phyloP scores from a whole-genome alignment of 352 stramenopile species.

The Saprolegnia parasitica region DNA sequence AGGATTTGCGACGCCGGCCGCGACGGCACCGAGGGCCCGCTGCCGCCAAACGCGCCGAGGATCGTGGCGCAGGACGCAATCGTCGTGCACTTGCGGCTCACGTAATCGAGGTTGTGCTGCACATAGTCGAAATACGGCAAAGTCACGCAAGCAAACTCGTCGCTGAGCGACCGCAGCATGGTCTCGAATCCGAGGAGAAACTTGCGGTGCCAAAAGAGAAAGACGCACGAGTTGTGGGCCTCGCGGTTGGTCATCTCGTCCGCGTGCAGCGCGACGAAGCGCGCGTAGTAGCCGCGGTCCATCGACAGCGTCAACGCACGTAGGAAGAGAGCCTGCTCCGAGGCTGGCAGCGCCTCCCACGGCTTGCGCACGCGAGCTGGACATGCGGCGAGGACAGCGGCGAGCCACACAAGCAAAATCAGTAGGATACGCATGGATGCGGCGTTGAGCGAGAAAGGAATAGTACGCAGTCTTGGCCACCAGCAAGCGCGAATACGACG shows the following conservation, averaged over 20 bases:
- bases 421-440: background rate
- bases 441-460: too few species aligned
- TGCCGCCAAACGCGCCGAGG: conserved; percentile 32
- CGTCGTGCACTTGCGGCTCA: conserved; percentile 28
- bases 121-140: conserved; percentile 28
- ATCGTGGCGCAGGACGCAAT: conserved; percentile 36
- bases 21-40: background rate
- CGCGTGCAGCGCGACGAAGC: conserved; percentile 61
- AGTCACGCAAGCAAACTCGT: conserved; percentile 8
- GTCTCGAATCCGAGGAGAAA: conserved; percentile 29
- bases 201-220: conserved; percentile 25
- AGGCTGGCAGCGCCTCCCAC: conserved; percentile 42
- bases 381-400: background rate
- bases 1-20: background rate
- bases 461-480: too few species aligned
- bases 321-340: conserved; percentile 47
- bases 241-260: conserved; percentile 50
- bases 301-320: conserved; percentile 43
- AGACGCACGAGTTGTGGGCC: conserved; percentile 36
- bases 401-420: background rate
- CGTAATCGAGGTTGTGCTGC: conserved; percentile 28
- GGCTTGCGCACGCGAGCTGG: conserved; percentile 40
- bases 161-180: conserved; percentile 21
- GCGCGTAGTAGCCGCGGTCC: conserved; percentile 50
- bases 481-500: too few species aligned